Conservation (phyloP, 2,329 filamentous ascomycete genomes). For the Blumeria hordei region DNA sequence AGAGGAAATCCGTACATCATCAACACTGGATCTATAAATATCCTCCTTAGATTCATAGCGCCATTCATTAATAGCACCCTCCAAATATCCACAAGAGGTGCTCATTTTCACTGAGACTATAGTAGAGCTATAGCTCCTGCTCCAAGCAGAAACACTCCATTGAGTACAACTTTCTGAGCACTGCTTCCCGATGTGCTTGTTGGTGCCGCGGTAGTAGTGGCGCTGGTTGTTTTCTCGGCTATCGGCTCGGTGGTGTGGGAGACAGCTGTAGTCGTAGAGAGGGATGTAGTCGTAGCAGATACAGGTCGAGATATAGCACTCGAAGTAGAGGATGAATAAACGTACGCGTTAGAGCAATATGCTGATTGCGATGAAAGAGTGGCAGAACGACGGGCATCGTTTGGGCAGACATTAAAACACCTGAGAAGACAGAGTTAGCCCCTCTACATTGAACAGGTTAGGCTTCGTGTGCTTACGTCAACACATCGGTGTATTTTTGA, state of each 20-base stretch:
- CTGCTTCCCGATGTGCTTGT: constrained; percentile 5
- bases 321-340: constrained; percentile 7
- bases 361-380: constrained; percentile 6
- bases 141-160: background rate
- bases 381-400: constrained; percentile 15
- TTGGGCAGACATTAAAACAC: constrained; percentile 41
- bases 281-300: constrained; percentile 3
- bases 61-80: too few relatives aligned
- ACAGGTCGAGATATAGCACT: constrained; percentile 6
- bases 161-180: constrained; percentile 5
- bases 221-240: background rate
- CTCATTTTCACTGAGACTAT: too few relatives aligned
- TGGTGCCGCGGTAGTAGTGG: constrained; percentile 3
- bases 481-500: constrained; percentile 25
- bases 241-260: background rate
- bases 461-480: constrained; percentile 19
- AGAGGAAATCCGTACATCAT: too few relatives aligned
- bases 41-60: too few relatives aligned
- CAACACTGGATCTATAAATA: too few relatives aligned
- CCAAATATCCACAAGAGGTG: too few relatives aligned
- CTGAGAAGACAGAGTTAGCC: constrained; percentile 10
- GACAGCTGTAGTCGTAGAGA: background rate
- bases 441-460: background rate
- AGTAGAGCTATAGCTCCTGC: background rate
- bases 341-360: constrained; percentile 10